Evolutionary conservation across 2,329 filamentous ascomycete species (phyloP).

Genomic region (Ceratocystis papillata): DNA sequence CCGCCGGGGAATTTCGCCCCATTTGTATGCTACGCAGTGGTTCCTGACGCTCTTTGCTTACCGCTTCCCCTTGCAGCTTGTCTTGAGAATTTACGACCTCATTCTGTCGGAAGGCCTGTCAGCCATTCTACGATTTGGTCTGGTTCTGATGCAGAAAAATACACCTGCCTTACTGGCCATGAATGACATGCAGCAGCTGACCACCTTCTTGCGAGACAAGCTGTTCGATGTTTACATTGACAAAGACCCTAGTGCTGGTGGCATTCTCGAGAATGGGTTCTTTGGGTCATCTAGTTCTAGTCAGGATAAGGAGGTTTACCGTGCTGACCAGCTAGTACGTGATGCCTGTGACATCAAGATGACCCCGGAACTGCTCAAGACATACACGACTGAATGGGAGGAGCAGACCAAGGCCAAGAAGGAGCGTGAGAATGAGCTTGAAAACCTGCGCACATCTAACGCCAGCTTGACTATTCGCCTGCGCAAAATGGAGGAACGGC

Average conservation of each 20-base stretch:
- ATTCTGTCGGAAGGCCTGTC: conserved; percentile 88
- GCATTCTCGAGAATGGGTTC: conserved; percentile 90
- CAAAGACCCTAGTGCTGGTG: conserved; percentile 80
- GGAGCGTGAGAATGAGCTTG: conserved; percentile 71
- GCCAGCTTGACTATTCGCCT: conserved; percentile 60
- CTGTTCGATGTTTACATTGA: conserved; percentile 97
- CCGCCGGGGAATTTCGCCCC: conserved; percentile 73
- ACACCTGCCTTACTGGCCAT: conserved; percentile 64
- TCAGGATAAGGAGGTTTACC: conserved; percentile 89
- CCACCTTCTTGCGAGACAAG: conserved; percentile 82
- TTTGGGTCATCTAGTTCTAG: conserved; percentile 86
- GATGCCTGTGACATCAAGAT: conserved; percentile 86
- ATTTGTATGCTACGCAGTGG: conserved; percentile 97
- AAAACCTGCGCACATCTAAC: conserved; percentile 58
- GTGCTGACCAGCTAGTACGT: conserved; percentile 82
- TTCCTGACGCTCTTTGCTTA: conserved; percentile 98
- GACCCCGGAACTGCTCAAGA: conserved; percentile 67
- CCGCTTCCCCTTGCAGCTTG: conserved; percentile 88
- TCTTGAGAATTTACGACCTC: conserved; percentile 91
- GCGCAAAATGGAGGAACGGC: conserved; percentile 75
- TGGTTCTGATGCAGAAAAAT: conserved; percentile 95
- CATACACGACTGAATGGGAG: conserved; percentile 81
- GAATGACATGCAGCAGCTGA: conserved; percentile 83
- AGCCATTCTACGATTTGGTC: conserved; percentile 86
- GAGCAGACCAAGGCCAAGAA: conserved; percentile 75